A percentile compares a stretch with the other conserved stretches of the same genome.
Conservation (phyloP, 2,329 filamentous ascomycete species). For the Cadophora luteo-olivacea region DNA sequence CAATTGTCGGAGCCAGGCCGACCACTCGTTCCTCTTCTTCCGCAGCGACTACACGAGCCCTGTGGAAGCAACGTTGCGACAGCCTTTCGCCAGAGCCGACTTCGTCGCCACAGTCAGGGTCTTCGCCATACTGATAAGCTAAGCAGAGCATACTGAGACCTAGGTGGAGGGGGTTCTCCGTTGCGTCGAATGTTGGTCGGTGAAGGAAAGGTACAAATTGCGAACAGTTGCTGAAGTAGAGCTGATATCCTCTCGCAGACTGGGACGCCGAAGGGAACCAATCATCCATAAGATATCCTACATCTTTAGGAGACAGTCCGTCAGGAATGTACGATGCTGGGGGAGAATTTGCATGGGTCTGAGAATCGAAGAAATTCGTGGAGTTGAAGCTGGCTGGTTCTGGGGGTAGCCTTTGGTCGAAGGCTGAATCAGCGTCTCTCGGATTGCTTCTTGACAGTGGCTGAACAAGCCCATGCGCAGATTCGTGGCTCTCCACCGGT, state of each 20-base stretch:
- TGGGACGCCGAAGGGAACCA: constrained; percentile 46
- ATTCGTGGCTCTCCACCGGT: not conserved
- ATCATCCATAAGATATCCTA: constrained; percentile 36
- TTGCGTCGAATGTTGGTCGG: constrained; percentile 46
- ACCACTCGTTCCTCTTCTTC: constrained; percentile 33
- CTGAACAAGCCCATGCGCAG: not conserved
- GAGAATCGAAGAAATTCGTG: not conserved
- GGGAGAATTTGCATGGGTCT: not conserved
- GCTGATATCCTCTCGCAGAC: constrained; percentile 43
- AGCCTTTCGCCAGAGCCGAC: constrained; percentile 41
- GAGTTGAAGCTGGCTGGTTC: not conserved
- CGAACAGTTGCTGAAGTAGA: constrained; percentile 48
- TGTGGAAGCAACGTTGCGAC: constrained; percentile 46
- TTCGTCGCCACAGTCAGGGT: constrained; percentile 44
- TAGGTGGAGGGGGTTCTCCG: constrained; percentile 38
- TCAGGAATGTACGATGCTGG: constrained; percentile 25
- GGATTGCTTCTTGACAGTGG: not conserved
- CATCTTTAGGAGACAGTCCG: constrained; percentile 30
- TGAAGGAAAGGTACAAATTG: constrained; percentile 49
- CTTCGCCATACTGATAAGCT: constrained; percentile 49
- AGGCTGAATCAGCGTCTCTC: not conserved
- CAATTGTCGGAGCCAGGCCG: constrained; percentile 34
- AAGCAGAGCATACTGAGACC: constrained; percentile 48
- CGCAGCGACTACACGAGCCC: constrained; percentile 41
- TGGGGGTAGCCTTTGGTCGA: not conserved